Conservation (phyloP, 768 basidiomycete genomes). For the Hygrophoropsis aurantiaca region DNA sequence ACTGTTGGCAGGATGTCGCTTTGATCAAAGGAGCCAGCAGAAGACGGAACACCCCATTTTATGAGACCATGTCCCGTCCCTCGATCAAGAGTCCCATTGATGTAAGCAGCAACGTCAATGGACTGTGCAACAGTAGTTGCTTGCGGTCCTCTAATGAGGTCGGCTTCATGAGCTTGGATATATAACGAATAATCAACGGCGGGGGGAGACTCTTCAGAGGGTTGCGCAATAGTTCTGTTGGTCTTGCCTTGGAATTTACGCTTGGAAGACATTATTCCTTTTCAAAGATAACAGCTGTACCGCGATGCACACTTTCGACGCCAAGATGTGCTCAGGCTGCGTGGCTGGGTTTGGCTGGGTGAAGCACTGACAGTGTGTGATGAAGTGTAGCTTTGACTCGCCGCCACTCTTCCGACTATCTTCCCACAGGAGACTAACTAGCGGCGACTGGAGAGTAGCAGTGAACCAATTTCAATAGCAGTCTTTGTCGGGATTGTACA, state of each 20-base stretch:
- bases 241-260: conserved; percentile 1
- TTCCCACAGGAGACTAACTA: too few relatives aligned
- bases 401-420: not conserved
- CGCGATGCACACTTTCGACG: too few relatives aligned
- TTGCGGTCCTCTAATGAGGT: conserved; percentile 56
- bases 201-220: not conserved
- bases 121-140: conserved; percentile 38
- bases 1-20: conserved; percentile 5
- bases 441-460: too few relatives aligned
- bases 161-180: conserved; percentile 77
- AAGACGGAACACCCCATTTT: conserved; percentile 19
- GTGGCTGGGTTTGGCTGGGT: not conserved
- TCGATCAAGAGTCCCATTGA: conserved; percentile 6
- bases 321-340: not conserved
- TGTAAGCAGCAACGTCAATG: conserved; percentile 27
- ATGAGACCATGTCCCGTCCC: conserved; percentile 35
- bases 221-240: too few relatives aligned
- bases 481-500: too few relatives aligned
- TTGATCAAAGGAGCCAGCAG: conserved; percentile 5
- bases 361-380: not conserved
- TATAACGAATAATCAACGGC: conserved; percentile 38
- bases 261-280: conserved; percentile 2
- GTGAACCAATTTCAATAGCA: too few relatives aligned
- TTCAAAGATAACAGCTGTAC: too few relatives aligned
- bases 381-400: not conserved